phyloP scores from a whole-genome alignment of 192 early-diverging fungal species.

The Thoreauomyces humboldtii region DNA sequence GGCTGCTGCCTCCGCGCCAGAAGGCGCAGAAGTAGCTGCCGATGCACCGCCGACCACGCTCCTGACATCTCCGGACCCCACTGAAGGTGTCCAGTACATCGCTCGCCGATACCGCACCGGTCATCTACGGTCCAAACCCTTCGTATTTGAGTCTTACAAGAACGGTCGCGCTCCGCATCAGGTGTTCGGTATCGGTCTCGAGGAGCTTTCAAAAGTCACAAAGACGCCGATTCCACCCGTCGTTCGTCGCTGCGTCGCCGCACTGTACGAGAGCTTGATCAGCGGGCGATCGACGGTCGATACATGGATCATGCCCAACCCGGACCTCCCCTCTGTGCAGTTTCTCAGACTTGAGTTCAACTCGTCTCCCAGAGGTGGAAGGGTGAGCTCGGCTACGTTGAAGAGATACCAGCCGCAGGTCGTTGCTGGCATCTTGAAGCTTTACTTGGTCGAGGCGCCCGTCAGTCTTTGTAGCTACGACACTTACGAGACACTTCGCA shows the following conservation, averaged over 20 bases:
- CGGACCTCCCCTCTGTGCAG: conserved; percentile 37
- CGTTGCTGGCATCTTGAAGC: conserved; percentile 33
- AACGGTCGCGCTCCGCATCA: conserved; percentile 18
- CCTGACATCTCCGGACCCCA: conserved; percentile 23
- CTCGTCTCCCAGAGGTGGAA: neutral
- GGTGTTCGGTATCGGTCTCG: conserved; percentile 35
- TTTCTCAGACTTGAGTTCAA: conserved; percentile 39
- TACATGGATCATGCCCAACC: conserved; percentile 35
- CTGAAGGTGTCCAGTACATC: conserved; percentile 17
- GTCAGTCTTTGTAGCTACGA: conserved; percentile 24
- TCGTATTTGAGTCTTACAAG: conserved; percentile 26
- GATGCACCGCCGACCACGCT: neutral
- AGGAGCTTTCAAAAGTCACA: conserved; percentile 24
- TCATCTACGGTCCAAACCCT: conserved; percentile 21
- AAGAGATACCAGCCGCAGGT: conserved; percentile 20
- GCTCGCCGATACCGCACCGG: conserved; percentile 30
- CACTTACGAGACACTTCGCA: conserved; percentile 30
- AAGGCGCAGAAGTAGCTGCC: neutral
- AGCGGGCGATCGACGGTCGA: conserved; percentile 23
- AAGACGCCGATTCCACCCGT: conserved; percentile 27
- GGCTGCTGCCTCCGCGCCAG: neutral
- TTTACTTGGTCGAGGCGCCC: conserved; percentile 36
- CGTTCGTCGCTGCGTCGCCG: conserved; percentile 25
- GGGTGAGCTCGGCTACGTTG: conserved; percentile 5
- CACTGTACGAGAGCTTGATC: conserved; percentile 25